These are phyloP conservation scores for Pisolithus marmoratus DNA, from an alignment of 768 basidiomycete species.

Conservation along the genomic window DNA sequence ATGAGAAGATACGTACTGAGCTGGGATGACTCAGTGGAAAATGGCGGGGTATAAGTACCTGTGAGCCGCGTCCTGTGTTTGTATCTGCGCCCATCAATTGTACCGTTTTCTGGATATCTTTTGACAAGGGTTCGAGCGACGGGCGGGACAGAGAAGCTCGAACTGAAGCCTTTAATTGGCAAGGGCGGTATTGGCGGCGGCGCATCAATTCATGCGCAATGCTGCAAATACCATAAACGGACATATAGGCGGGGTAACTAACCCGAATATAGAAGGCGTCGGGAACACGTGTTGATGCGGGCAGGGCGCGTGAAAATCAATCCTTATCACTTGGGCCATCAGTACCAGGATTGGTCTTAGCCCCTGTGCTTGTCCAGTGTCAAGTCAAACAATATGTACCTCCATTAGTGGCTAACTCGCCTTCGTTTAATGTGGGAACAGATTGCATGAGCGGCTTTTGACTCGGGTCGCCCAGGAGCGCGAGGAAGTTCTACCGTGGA, in stretches of 20 bases:
- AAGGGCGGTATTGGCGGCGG: neutral
- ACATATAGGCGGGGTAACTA: conserved; percentile 15
- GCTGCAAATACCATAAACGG: conserved; percentile 13
- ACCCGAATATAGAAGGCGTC: conserved; percentile 12
- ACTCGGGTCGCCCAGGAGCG: no score
- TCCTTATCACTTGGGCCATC: no score
- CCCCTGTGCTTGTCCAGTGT: no score
- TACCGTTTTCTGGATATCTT: conserved; percentile 6
- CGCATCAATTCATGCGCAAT: conserved; percentile 4
- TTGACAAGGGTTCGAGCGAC: conserved; percentile 2
- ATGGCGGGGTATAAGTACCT: conserved; percentile 24
- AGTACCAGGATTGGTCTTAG: no score
- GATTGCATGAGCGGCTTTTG: no score
- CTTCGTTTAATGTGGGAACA: no score
- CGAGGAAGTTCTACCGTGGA: no score
- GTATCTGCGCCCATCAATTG: conserved; percentile 1
- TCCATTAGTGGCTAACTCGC: no score
- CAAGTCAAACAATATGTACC: no score
- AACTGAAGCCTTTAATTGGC: conserved; percentile 11
- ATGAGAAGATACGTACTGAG: neutral
- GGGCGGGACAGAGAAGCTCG: conserved; percentile 25
- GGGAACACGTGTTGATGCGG: conserved; percentile 19
- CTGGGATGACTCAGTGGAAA: conserved; percentile 16
- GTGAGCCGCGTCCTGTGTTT: conserved; percentile 16
- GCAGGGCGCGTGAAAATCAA: conserved; percentile 2